Conservation (phyloP, 2,329 filamentous ascomycete genomes). For the Monosporascus sp. region DNA sequence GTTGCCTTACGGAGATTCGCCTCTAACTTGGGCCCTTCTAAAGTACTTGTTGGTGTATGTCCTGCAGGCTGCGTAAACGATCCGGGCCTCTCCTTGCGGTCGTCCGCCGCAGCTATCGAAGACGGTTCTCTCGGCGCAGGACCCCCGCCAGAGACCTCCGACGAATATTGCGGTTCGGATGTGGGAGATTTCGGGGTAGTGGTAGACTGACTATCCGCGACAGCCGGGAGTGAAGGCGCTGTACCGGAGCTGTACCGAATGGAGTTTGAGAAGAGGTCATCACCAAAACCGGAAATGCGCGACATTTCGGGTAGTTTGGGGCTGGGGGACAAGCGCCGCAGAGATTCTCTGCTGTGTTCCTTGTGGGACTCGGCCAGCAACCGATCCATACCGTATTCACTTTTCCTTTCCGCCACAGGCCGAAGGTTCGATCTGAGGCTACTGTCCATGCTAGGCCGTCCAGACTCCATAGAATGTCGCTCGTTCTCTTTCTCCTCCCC, state of each 20-base stretch:
- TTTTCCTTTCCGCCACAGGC: constrained; percentile 47
- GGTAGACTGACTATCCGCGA: background rate
- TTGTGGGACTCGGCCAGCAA: constrained; percentile 19
- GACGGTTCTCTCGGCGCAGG: background rate
- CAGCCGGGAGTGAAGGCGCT: background rate
- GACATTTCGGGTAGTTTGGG: constrained; percentile 53
- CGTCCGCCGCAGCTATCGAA: background rate
- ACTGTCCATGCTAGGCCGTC: constrained; percentile 52
- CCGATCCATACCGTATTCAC: constrained; percentile 52
- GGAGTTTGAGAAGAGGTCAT: constrained; percentile 47
- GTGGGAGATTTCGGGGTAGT: background rate
- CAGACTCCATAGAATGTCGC: constrained; percentile 51
- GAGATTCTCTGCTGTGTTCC: constrained; percentile 5
- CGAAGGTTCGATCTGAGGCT: constrained; percentile 20
- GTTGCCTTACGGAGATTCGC: constrained; percentile 12
- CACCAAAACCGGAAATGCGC: constrained; percentile 56
- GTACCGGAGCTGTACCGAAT: constrained; percentile 10
- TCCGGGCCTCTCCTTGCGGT: constrained; percentile 1
- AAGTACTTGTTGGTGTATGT: constrained; percentile 11
- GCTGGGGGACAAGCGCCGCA: constrained; percentile 41
- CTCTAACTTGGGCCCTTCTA: constrained; percentile 15
- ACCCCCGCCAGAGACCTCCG: constrained; percentile 1
- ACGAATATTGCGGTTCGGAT: no score
- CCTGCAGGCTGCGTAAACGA: constrained; percentile 3
- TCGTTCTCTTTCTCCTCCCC: constrained; percentile 59